Evolutionary conservation across 1,139 yeast genomes (phyloP), one percentile per base, ranked within the genome.

Genomic region (Tardiomyces blankii): DNA sequence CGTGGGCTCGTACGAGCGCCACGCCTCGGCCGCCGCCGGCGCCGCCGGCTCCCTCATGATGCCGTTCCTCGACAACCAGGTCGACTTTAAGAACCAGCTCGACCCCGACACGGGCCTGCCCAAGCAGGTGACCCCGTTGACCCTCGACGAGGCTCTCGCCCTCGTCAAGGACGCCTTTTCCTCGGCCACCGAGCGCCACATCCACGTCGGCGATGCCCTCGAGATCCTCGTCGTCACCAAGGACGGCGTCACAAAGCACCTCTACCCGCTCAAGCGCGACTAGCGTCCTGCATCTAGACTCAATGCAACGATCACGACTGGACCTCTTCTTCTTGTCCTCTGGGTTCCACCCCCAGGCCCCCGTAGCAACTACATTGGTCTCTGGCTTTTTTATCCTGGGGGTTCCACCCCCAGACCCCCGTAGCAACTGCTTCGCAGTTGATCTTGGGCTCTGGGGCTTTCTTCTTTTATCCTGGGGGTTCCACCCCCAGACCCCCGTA

Each of bases 31-130:
- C 60, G 97, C 97, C 1, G 97, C 95, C 51, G 98, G 98, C 41
- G 93, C 96, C 7, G 97, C 97, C 32, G 93, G 96, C 2, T 80
- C 91, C 54, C 76, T 91, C 65, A 88, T 91, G 58, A 89, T 88
- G 93, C 98, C 98, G 4, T 91, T 91, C 65, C 77, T 91, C 61
- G 98, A 91, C 65, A 91, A 89, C 66, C 98, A 93, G 70, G 98
- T 93, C 53, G 84, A 86, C 64, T 85, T 86, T 68, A 88, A 89
- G 65, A 91, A 91, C 69, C 98, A 91, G 66, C 77, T 68, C 56
- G 91, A 78, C 54, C 95, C 96, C 19, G 82, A 72, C 2, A 72
- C 89, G 18, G 73, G 84, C 53, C 72, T 72, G 47, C 82, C 78
- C 64, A 78, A 68, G 60, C 76, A 74, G 41, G 63, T 81, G 53